Evolutionary conservation across 805 yeast species (phyloP).

Genomic region (Candida ulmi): DNA sequence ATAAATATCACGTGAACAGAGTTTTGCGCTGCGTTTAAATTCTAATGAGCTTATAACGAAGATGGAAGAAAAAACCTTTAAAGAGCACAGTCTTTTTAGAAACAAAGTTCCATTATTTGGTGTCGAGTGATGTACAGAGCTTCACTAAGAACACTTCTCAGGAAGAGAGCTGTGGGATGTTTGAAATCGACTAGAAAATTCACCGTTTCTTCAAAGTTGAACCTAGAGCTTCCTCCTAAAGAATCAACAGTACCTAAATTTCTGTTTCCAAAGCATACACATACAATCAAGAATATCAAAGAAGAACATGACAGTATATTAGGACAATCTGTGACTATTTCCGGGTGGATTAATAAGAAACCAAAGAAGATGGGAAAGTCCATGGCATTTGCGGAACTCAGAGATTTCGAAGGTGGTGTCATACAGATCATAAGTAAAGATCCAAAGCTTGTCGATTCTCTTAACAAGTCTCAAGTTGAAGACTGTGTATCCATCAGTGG

Average conservation of each 20-base stretch:
- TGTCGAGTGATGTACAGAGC: not conserved
- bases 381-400: slow-evolving; percentile 63
- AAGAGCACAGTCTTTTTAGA: no score
- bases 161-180: not conserved
- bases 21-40: no score
- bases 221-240: not conserved
- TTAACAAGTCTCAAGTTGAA: slow-evolving; percentile 56
- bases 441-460: slow-evolving; percentile 27
- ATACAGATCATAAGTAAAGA: slow-evolving; percentile 50
- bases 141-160: not conserved
- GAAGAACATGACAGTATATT: not conserved
- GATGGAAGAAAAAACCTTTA: no score
- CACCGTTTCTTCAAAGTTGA: not conserved
- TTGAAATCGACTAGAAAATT: not conserved
- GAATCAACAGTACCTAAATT: slow-evolving; percentile 4
- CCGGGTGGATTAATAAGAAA: slow-evolving; percentile 81
- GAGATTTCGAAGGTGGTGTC: slow-evolving; percentile 67
- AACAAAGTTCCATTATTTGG: no score
- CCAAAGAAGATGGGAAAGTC: slow-evolving; percentile 64
- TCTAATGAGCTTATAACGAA: no score
- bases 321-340: slow-evolving; percentile 38
- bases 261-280: slow-evolving; percentile 20
- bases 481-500: slow-evolving; percentile 72
- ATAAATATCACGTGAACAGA: no score
- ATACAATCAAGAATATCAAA: slow-evolving; percentile 9